These are phyloP conservation scores for Cyclotella distinguenda DNA, from an alignment of 108 stramenopile genomes.

Conservation along the genomic window DNA sequence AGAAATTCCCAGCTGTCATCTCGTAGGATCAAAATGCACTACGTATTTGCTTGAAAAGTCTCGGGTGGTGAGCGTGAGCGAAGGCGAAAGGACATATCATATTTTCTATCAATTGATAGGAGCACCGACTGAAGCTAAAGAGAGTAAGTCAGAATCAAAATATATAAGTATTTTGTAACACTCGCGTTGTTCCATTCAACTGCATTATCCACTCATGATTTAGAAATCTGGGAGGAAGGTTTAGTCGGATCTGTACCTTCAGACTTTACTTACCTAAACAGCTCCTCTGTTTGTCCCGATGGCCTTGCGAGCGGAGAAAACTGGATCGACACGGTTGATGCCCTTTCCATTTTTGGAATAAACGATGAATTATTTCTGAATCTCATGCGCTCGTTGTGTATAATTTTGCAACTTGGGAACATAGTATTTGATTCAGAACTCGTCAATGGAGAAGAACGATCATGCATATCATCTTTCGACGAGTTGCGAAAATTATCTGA, in stretches of 20 bases:
- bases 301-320: slow-evolving; percentile 85
- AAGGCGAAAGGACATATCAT: slow-evolving; percentile 97
- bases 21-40: slow-evolving; percentile 75
- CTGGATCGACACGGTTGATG: slow-evolving; percentile 72
- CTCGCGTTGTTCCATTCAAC: no score
- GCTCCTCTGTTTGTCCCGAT: slow-evolving; percentile 61
- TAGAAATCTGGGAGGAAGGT: slow-evolving; percentile 71
- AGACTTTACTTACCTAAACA: slow-evolving; percentile 75
- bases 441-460: slow-evolving; percentile 62
- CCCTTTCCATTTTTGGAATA: slow-evolving; percentile 71
- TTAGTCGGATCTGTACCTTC: slow-evolving; percentile 61
- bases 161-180: no score
- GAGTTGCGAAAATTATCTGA: slow-evolving; percentile 65
- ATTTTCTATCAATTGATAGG: slow-evolving; percentile 98
- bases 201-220: no score
- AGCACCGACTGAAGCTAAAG: slow-evolving; percentile 72
- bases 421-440: slow-evolving; percentile 74
- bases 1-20: slow-evolving; percentile 53
- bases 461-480: slow-evolving; percentile 50
- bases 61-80: slow-evolving; percentile 89
- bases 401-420: slow-evolving; percentile 90
- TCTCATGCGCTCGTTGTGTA: slow-evolving; percentile 76
- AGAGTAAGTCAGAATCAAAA: no score
- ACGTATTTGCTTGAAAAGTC: slow-evolving; percentile 97
- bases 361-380: slow-evolving; percentile 54